Base-by-base conservation (phyloP, 371 early-diverging fungal genomes). In the Dinochytrium kinnereticum region DNA sequence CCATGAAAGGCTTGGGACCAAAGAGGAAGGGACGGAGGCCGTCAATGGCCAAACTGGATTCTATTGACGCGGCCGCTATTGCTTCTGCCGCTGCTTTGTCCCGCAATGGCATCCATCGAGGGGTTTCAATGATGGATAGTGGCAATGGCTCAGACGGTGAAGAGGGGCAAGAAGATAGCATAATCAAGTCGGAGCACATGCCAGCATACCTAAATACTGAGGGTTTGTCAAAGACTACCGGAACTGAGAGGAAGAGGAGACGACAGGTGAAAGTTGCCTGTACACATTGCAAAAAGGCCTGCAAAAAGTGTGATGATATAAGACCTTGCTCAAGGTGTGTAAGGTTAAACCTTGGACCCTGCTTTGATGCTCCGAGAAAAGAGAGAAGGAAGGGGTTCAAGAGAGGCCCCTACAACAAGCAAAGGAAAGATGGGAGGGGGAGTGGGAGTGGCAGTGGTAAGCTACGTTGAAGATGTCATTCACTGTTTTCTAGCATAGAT, bases 261-360 rank as follows among this genome's bases (percentile, higher is more conserved):
- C 88, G 90, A 64, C 94, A 94, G 78, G 93, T 93, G 66, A 94
- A 94, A 77, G 91, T 91, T 78, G 94, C 94, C 17, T 94, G 94
- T 83, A 88, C 90, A 69, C 94, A 95, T 73, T 96, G 96, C 74
- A 93, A 95, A 84, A 91, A 91, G 73, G 94, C 96, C 0, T 96
- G 96, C 81, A 96, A 96, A 82, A 95, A 94, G 80, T 96, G 96
- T 76, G 95, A 93, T 76, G 91, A 94, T 71, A 89, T 87, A 28
- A 84, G 96, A 71, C 96, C 96, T 7, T 96, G 96, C 80, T 83
- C 86, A 68, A 91, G 96, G 26, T 96, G 96, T 72, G 78, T 92
- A 69, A 91, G 90, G 69, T 89, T 91, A 68, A 91, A 89, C 39
- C 79, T 95, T 53, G 85, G 84, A 0, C 91, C 90, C 0, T 96